Evolutionary conservation across 148 eudicot genomes (phyloP), one percentile per base, ranked within the genome.

Genomic region (Persicaria tinctoria): DNA sequence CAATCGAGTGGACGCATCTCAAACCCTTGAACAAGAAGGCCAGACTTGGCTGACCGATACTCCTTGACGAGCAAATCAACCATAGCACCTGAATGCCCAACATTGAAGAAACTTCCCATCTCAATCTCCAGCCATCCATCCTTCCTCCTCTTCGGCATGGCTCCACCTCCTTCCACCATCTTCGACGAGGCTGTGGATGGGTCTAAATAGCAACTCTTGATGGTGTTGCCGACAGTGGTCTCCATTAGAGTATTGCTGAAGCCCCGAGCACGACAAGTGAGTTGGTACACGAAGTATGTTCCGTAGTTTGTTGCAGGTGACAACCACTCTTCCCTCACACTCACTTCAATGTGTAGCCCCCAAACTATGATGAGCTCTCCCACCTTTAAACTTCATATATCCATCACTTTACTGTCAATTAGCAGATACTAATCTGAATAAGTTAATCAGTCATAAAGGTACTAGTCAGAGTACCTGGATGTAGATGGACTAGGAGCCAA

Each of bases 251-350:
- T 20, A 23, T 20, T 20, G 41, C 3, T 23, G 41, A 59, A 59
- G 9, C 66, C 66, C 8, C 66, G 66, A 9, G 66, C 66, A 20
- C 41, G 66, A 23, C 38, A 3, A 7, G 66, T 17, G 41, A 59
- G 66, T 23, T 59, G 66, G 41, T 59, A 59, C 11, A 59, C 20
- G 0, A 59, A 20, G 66, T 59, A 23, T 8, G 66, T 41, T 59
- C 66, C 41, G 41, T 59, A 20, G 8, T 59, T 59, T 9, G 41
- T 59, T 18, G 66, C 66, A 57, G 63, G 63, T 5, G 32, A 57
- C 32, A 57, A 11, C 63, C 63, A 59, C 66, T 59, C 66, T 4
- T 59, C 66, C 66, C 66, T 59, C 66, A 59, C 66, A 11, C 8
- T 10, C 8, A 20, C 17, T 5, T 1, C 66, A 59, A 59, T 59